phyloP scores from a whole-genome alignment of 257 asterid genomes.

The Catharanthus roseus region DNA sequence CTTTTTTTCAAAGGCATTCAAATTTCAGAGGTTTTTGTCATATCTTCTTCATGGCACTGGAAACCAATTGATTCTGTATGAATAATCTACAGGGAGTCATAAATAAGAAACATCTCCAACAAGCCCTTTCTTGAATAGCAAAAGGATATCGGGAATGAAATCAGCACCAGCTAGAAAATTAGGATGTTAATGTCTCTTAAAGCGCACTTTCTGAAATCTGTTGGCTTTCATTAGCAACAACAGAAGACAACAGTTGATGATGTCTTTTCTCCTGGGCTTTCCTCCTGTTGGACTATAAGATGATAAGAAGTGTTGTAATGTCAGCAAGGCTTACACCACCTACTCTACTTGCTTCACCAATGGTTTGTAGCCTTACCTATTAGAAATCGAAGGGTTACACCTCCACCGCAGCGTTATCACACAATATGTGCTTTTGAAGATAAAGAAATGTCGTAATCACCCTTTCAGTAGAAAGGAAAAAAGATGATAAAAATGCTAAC shows the following conservation, averaged over 20 bases:
- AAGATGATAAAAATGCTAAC: too few species aligned
- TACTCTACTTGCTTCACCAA: constrained; percentile 97
- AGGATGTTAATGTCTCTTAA: constrained; percentile 20
- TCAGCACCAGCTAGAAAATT: background rate
- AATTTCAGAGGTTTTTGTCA: background rate
- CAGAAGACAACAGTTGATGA: constrained; percentile 29
- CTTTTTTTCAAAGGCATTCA: background rate
- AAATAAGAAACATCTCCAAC: background rate
- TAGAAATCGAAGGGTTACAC: background rate
- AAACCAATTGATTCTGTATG: too few species aligned
- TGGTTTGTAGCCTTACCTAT: constrained; percentile 91
- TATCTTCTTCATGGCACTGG: background rate
- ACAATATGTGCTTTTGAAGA: too few species aligned
- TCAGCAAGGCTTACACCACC: constrained; percentile 99
- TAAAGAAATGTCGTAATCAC: background rate
- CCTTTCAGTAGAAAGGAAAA: background rate
- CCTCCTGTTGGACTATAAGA: constrained; percentile 80
- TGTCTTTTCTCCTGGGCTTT: constrained; percentile 46
- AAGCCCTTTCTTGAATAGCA: background rate
- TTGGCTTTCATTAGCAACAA: constrained; percentile 23
- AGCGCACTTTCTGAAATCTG: constrained; percentile 26
- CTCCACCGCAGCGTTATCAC: too few species aligned
- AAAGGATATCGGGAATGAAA: background rate
- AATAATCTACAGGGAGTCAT: background rate
- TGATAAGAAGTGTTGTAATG: constrained; percentile 87